These are phyloP conservation scores for Primulina tabacum DNA, from an alignment of 257 asterid genomes.

Conservation along the genomic window DNA sequence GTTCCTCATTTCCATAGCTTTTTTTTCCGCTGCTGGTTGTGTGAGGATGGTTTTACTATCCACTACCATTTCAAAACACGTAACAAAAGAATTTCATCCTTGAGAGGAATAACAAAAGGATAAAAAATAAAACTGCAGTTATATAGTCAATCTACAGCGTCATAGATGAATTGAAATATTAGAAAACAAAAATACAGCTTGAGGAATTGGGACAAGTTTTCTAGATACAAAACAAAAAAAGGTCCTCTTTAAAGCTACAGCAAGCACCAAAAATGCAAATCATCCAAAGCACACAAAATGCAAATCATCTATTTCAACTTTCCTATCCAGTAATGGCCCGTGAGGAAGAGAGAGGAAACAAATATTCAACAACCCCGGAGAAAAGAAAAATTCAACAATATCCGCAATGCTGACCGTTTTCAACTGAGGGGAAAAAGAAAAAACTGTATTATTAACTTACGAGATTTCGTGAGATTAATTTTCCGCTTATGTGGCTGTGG, in stretches of 20 bases:
- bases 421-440: background rate
- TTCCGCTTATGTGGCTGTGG: conserved; percentile 98
- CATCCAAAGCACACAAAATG: background rate
- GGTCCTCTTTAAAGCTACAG: background rate
- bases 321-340: background rate
- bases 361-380: background rate
- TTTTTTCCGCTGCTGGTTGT: background rate
- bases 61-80: background rate
- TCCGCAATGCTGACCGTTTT: background rate
- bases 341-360: background rate
- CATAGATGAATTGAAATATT: background rate
- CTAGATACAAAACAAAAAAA: background rate
- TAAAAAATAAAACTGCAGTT: background rate
- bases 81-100: background rate
- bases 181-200: background rate
- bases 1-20: background rate
- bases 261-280: too few relatives aligned
- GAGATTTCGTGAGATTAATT: conserved; percentile 59
- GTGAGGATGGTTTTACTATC: background rate
- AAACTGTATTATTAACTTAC: conserved; percentile 30
- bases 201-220: background rate
- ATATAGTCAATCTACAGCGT: background rate
- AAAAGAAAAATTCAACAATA: background rate
- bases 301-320: background rate
- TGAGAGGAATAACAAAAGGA: too few relatives aligned